Conservation (phyloP, 208 protist species). For the Acanthamoeba sp. region DNA sequence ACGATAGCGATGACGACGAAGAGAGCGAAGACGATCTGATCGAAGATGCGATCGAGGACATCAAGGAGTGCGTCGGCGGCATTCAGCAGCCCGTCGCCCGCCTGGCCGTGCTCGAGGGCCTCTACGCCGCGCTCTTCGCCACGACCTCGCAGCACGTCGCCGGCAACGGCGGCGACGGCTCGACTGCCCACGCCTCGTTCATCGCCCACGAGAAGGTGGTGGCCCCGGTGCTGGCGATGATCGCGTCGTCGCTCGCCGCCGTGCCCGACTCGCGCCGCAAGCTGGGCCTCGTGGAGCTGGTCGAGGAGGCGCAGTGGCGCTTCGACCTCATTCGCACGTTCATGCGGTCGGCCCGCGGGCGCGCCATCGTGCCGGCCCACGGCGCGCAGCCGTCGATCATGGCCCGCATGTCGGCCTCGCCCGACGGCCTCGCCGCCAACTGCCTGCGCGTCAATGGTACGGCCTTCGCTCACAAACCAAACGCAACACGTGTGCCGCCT, state of each 20-base stretch:
- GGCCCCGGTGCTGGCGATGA: not conserved
- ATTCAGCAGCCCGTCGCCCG: conserved; percentile 11
- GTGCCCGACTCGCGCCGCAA: conserved; percentile 1
- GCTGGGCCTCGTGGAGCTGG: not conserved
- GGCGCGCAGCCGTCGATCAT: not conserved
- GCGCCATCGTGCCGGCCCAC: not conserved
- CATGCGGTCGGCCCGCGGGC: not conserved
- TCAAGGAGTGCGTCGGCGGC: not conserved
- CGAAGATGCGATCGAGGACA: not conserved
- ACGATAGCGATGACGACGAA: not conserved
- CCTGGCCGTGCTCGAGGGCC: not conserved
- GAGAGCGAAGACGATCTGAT: not conserved
- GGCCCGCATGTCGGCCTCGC: conserved; percentile 36
- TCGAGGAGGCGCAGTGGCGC: conserved; percentile 5
- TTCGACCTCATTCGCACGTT: conserved; percentile 4
- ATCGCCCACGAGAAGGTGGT: not conserved
- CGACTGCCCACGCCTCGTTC: not conserved
- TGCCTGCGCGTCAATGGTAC: conserved; percentile 11
- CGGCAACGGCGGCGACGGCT: not conserved
- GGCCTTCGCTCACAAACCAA: not conserved
- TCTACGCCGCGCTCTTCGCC: conserved; percentile 2
- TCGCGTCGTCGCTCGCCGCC: not conserved
- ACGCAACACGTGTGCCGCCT: too few relatives aligned
- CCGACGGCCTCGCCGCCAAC: conserved; percentile 12
- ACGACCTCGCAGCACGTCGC: not conserved